These are phyloP conservation scores for Picochlorum sp. DNA, from an alignment of 139 green algal genomes.

Conservation along the genomic window DNA sequence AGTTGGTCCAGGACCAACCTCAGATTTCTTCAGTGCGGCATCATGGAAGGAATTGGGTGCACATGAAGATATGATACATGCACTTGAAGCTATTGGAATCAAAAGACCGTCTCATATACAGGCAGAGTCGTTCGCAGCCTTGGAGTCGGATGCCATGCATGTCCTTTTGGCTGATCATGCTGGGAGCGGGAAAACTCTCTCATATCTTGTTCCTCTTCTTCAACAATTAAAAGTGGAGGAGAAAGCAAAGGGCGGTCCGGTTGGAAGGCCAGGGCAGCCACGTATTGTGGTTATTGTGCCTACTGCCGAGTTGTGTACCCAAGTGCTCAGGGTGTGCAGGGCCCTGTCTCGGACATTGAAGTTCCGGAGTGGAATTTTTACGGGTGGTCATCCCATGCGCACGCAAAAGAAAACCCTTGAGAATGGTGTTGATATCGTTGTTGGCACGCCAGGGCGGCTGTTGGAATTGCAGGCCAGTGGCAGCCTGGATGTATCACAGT, in stretches of 20 bases:
- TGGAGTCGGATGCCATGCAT: constrained; percentile 11
- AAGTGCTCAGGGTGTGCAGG: constrained; percentile 36
- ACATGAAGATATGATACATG: constrained; percentile 31
- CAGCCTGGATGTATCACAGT: constrained; percentile 39
- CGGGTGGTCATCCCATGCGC: constrained; percentile 46
- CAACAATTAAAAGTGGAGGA: constrained; percentile 51
- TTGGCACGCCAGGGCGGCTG: constrained; percentile 69
- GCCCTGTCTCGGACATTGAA: constrained; percentile 23
- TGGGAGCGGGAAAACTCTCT: constrained; percentile 85
- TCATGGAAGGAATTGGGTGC: constrained; percentile 37
- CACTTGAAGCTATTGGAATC: constrained; percentile 49
- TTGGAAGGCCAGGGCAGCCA: constrained; percentile 22
- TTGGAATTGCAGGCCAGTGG: constrained; percentile 31
- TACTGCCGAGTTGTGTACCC: constrained; percentile 45
- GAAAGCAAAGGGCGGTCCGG: constrained; percentile 13
- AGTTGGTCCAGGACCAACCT: constrained; percentile 4
- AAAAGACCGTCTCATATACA: constrained; percentile 65
- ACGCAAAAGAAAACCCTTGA: constrained; percentile 58
- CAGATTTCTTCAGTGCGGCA: constrained; percentile 45
- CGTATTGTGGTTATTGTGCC: constrained; percentile 52
- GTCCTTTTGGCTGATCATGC: constrained; percentile 73
- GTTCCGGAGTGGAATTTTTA: constrained; percentile 43
- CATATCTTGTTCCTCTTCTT: constrained; percentile 76
- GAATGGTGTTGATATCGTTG: constrained; percentile 67
- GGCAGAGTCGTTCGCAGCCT: constrained; percentile 27